Conservation (phyloP, 495 filamentous ascomycete species). For the Friedmanniomyces simplex region DNA sequence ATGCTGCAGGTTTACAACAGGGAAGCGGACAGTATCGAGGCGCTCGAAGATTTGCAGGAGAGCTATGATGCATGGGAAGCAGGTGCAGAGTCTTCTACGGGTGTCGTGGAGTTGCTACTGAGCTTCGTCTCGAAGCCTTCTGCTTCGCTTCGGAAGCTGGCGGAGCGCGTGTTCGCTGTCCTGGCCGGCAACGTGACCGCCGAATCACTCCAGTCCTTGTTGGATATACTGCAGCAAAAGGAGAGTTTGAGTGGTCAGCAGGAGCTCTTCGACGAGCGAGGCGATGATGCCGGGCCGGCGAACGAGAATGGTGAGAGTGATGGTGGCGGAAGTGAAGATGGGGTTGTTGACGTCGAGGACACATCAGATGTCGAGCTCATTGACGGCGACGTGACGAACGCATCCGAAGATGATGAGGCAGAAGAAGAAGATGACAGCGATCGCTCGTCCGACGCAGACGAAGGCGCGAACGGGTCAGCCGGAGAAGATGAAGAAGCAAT, state of each 20-base stretch:
- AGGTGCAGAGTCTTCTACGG: slow-evolving; percentile 54
- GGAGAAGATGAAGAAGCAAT: slow-evolving; percentile 37
- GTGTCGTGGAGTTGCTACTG: slow-evolving; percentile 77
- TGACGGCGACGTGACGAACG: slow-evolving; percentile 13
- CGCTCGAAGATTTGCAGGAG: slow-evolving; percentile 62
- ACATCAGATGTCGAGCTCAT: slow-evolving; percentile 30
- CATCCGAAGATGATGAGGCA: slow-evolving; percentile 7
- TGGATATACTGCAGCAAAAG: slow-evolving; percentile 52
- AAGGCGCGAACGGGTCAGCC: slow-evolving; percentile 20
- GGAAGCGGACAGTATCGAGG: slow-evolving; percentile 67
- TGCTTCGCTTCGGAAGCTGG: slow-evolving; percentile 71
- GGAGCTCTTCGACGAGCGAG: slow-evolving; percentile 70
- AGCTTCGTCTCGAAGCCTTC: slow-evolving; percentile 81
- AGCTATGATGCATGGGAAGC: slow-evolving; percentile 55
- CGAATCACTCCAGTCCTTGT: slow-evolving; percentile 64
- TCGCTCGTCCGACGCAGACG: slow-evolving; percentile 10
- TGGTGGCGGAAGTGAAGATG: slow-evolving; percentile 39
- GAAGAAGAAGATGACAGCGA: slow-evolving; percentile 26
- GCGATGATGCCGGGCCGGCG: slow-evolving; percentile 54
- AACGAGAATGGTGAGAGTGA: slow-evolving; percentile 41
- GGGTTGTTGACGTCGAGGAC: slow-evolving; percentile 33
- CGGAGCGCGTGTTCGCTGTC: slow-evolving; percentile 73
- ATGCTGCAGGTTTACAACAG: slow-evolving; percentile 84
- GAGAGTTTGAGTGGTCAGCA: slow-evolving; percentile 77
- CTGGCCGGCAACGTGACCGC: slow-evolving; percentile 61